Evolutionary conservation across 345 rosid species (phyloP), one percentile per base, ranked within the genome.

Genomic region (Heritiera fomes): DNA sequence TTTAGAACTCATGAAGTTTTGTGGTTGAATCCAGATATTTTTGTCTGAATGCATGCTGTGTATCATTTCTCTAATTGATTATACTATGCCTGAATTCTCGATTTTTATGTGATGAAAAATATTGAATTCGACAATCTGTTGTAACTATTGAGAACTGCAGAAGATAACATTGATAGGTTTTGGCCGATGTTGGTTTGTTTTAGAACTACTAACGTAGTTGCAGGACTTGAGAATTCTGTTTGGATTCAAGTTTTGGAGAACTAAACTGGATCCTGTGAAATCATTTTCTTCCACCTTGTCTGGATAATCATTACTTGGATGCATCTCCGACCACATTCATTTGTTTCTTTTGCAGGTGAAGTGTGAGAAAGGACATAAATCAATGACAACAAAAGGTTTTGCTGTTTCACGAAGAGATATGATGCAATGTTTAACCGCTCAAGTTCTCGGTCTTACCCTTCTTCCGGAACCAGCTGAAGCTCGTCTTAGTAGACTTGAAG

Each of bases 401-500:
- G 23, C 52, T 69, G 40, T 83, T 32, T 80, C 87, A 0, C 82
- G 93, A 47, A 86, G 91, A 78, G 85, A 82, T 50, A 71, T 86
- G 64, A 83, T 88, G 82, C 18, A 83, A 13, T 79, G 67, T 79
- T 47, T 86, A 66, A 59, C 85, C 17, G 83, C 88, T 52, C 82
- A 71, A 80, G 58, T 75, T 47, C 10, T 76, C 7, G 46, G 71
- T 63, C 59, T 76, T 18, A 41, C 61, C 71, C 47, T 47, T 52
- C 49, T 76, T 43, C 49, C 79, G 14, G 85, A 88, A 83, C 80
- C 89, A 23, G 88, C 90, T 0, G 88, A 87, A 75, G 93, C 91
- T 70, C 87, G 91, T 10, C 80, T 78, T 43, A 82, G 87, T 45
- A 88, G 87, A 75, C 79, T 78, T 0, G 90, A 87, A 71, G 76